phyloP scores from a whole-genome alignment of 345 rosid species.

The Corchorus olitorius region DNA sequence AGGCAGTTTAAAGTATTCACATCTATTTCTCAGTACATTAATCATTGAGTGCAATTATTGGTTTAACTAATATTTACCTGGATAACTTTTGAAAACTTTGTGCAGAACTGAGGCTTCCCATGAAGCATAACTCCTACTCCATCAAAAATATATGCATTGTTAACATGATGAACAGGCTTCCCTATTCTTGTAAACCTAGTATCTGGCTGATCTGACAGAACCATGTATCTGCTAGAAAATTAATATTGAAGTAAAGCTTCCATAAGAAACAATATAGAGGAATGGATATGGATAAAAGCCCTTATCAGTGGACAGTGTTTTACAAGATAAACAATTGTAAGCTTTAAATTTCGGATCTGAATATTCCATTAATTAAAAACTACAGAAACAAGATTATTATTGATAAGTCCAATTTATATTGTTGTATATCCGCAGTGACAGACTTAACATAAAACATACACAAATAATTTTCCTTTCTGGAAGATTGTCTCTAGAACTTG shows the following conservation, averaged over 20 bases:
- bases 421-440: not conserved
- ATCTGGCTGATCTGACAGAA: slow-evolving; percentile 39
- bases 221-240: slow-evolving; percentile 44
- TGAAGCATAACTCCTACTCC: slow-evolving; percentile 61
- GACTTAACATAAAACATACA: not conserved
- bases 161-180: slow-evolving; percentile 21
- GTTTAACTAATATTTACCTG: slow-evolving; percentile 36
- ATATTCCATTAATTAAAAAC: not conserved
- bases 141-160: slow-evolving; percentile 37
- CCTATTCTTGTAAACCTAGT: slow-evolving; percentile 15
- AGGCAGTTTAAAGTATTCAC: not conserved
- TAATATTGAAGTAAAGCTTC: slow-evolving; percentile 14
- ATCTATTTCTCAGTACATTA: not conserved
- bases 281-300: not conserved
- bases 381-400: not conserved
- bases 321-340: not conserved
- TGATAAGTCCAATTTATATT: not conserved
- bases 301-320: not conserved
- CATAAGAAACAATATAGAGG: not conserved
- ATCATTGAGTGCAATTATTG: not conserved
- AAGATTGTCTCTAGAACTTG: not conserved
- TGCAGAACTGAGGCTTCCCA: slow-evolving; percentile 54
- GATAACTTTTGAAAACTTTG: slow-evolving; percentile 49
- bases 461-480: not conserved
- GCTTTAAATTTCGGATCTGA: not conserved